Base-by-base conservation (phyloP, 2,329 filamentous ascomycete genomes). In the Xylariaceae sp. region DNA sequence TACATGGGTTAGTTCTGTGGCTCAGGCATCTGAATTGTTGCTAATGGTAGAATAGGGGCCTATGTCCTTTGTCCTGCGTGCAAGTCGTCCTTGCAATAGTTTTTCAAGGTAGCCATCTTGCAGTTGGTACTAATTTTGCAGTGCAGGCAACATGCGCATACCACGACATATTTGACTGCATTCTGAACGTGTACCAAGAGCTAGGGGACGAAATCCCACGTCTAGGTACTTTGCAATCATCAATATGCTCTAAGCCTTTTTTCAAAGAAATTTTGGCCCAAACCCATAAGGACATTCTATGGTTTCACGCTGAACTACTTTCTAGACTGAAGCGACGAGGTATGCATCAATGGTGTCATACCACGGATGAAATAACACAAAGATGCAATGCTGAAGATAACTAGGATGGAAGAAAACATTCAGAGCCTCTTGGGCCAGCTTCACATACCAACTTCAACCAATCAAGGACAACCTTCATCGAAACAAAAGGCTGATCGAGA, bases 131-230 rank as follows among this genome's bases (percentile, higher is more conserved):
- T 28, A 13, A 14, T 16, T 3, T 12, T 51, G n/a, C 22, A 38
- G 10, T 14, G 28, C 42, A 50, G 43, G 41, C 19, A 31, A 42
- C 16, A 14, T 47, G 10, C 12, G 17, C 34, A 12, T 66, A 62
- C 51, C 33, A 56, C 2, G 68, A 72, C 0, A 61, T 61, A 6
- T 71, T 74, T 42, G 67, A 74, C 16, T 58, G 55, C 5, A 40
- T 74, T 1, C 53, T 74, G 1, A 66, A 71, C 40, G 70, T 70
- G 0, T 75, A 74, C 53, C 53, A 69, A 41, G 56, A 64, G 5
- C 69, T 75, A 46, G 69, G 69, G 6, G 71, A 74, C 46, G 57
- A 66, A 4, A 58, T 74, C 0, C 72, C 72, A 10, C 55, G 70
- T 5, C 53, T 75, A 1, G 12, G 50, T 6, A 56, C 67, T 18